Base-by-base conservation (phyloP, 1,139 yeast species). In the Geotrichum aggregatum region DNA sequence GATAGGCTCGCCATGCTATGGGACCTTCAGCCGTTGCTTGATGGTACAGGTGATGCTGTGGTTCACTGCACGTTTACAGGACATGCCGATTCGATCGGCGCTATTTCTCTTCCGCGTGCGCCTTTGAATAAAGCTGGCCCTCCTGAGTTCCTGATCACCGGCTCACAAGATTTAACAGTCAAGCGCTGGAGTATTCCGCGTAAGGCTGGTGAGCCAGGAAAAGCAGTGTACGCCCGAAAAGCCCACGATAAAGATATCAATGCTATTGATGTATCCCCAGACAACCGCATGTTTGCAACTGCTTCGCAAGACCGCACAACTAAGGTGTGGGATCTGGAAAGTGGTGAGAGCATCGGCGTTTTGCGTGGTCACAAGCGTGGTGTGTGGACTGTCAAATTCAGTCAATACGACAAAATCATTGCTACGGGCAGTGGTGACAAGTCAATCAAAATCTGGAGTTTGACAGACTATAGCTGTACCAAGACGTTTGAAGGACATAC, bases 171-270 rank as follows among this genome's bases (percentile, higher is more conserved):
- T 69, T 76, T 89, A 62, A 92, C 98, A 0, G 78, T 92, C 36
- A 92, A 92, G 67, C 84, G 84, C 68, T 92, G 98, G 98, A 76
- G 75, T 47, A 76, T 87, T 30, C 72, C 77, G 24, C 52, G 46
- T 28, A 46, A 50, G 33, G 19, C 28, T 11, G 54, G 52, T 2
- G 73, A 71, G 51, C 56, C 67, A 41, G 65, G 75, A 18, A 74
- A 64, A 52, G 83, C 96, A 2, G 84, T 82, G 44, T 92, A 84
- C 68, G 92, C 98, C 0, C 80, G 97, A 73, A 81, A 92, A 64
- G 98, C 97, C 0, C 99, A 92, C 68, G 98, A 92, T 52, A 92
- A 92, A 67, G 97, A 92, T 68, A 91, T 92, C 55, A 94, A 92
- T 64, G 80, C 94, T 2, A 72, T 94, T 49, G 96, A 88, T 59